Evolutionary conservation across 192 early-diverging fungal species (phyloP), one percentile per base, ranked within the genome.

Genomic region (Linnemannia hyalina): DNA sequence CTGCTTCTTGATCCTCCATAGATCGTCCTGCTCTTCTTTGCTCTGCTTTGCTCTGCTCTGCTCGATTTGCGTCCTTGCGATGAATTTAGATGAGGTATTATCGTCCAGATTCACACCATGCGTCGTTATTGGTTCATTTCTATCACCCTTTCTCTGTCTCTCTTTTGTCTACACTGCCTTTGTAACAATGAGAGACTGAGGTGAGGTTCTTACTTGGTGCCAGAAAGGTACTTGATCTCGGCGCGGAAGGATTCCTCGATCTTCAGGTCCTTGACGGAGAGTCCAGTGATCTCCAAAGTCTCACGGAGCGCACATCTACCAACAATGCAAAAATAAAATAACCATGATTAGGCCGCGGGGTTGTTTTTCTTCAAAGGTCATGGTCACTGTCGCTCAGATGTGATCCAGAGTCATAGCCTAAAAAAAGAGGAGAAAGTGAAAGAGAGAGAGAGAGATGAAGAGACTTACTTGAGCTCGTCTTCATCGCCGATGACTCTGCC

Each of bases 201-300:
- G 23, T 41, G 10, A 26, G 6, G 3, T 26, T 63, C 73, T 74
- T 90, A 90, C 92, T 91, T 92, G 63, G 93, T 94, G 38, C 94
- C 95, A 38, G 95, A 94, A 29, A 97, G 90, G 85, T 97, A 97
- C 90, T 94, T 94, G 81, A 96, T 90, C 87, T 96, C 94, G 32
- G 92, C 92, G 49, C 92, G 92, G 88, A 96, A 97, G 11, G 88
- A 89, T 60, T 95, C 93, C 82, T 95, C 94, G 49, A 94, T 88
- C 35, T 89, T 91, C 68, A 96, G 88, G 83, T 96, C 94, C 72
- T 92, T 91, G 68, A 93, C 90, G 46, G 91, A 88, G 65, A 97
- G 77, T 54, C 95, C 96, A 55, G 93, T 95, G 78, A 93, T 90
- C 82, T 96, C 95, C 74, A 94, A 79, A 26, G 93, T 92, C 83